Conservation (phyloP, 2,329 filamentous ascomycete species). For the Diaporthe destruens region DNA sequence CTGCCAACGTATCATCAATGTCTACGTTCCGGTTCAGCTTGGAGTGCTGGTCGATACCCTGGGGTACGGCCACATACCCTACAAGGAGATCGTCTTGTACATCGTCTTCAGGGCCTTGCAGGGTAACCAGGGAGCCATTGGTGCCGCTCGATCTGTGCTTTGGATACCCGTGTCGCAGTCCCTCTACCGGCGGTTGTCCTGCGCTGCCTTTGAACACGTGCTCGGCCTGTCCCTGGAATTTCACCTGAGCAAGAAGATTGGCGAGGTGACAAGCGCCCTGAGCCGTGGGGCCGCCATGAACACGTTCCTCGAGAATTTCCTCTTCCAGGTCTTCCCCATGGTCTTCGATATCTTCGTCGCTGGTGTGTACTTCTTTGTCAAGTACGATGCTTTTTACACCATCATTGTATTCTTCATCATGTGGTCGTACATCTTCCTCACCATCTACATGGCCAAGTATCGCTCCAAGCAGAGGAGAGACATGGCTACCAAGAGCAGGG, state of each 20-base stretch:
- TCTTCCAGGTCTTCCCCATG: slow-evolving; percentile 65
- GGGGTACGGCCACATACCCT: slow-evolving; percentile 56
- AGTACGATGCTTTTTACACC: slow-evolving; percentile 62
- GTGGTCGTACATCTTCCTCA: slow-evolving; percentile 64
- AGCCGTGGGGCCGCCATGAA: slow-evolving; percentile 62
- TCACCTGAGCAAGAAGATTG: slow-evolving; percentile 64
- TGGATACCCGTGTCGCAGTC: slow-evolving; percentile 63
- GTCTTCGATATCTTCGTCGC: slow-evolving; percentile 63
- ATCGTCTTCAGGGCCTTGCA: slow-evolving; percentile 59
- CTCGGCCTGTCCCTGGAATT: slow-evolving; percentile 62
- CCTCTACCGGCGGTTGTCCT: slow-evolving; percentile 57
- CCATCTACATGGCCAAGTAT: slow-evolving; percentile 63
- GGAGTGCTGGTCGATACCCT: slow-evolving; percentile 57
- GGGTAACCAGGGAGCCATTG: slow-evolving; percentile 59
- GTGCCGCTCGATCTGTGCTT: slow-evolving; percentile 56
- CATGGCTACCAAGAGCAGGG: slow-evolving; percentile 58
- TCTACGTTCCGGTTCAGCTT: slow-evolving; percentile 58
- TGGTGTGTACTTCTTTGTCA: slow-evolving; percentile 58
- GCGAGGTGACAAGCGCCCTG: slow-evolving; percentile 63
- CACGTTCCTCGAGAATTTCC: slow-evolving; percentile 61
- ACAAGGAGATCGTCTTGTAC: slow-evolving; percentile 58
- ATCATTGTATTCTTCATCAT: slow-evolving; percentile 62
- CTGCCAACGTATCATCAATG: slow-evolving; percentile 58
- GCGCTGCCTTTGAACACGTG: slow-evolving; percentile 62
- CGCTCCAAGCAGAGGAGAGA: slow-evolving; percentile 58